Conservation (phyloP, 2,329 filamentous ascomycete genomes). For the Claviceps fusiformis region DNA sequence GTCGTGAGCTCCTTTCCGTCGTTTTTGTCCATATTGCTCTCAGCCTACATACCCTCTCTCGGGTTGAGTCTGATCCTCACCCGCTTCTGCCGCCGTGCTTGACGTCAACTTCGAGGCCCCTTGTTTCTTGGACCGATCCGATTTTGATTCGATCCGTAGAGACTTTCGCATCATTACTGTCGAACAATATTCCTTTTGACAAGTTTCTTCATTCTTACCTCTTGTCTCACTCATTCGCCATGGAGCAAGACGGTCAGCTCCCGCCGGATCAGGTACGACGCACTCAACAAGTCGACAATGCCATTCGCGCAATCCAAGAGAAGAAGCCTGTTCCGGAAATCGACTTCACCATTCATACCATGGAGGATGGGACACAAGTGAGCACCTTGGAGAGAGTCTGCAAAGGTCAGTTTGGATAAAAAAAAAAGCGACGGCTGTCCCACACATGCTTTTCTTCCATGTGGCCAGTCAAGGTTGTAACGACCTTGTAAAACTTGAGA, state of each 20-base stretch:
- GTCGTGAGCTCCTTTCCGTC: constrained; percentile 5
- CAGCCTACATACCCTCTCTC: neutral
- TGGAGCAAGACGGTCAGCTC: constrained; percentile 34
- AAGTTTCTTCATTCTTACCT: neutral
- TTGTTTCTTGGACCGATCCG: constrained; percentile 4
- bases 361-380: constrained; percentile 94
- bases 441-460: neutral
- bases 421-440: neutral
- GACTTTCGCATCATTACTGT: neutral
- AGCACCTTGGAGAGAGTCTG: constrained; percentile 92
- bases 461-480: neutral
- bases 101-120: constrained; percentile 11
- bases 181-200: neutral
- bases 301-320: constrained; percentile 78
- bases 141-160: constrained; percentile 1
- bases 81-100: constrained; percentile 10
- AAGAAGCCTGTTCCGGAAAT: constrained; percentile 97
- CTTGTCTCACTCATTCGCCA: constrained; percentile 13
- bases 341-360: constrained; percentile 94
- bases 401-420: constrained; percentile 60
- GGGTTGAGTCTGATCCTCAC: constrained; percentile 1
- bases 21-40: neutral
- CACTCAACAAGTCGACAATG: constrained; percentile 65
- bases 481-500: neutral
- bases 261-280: constrained; percentile 30